Base-by-base conservation (phyloP, 2,329 filamentous ascomycete species). In the Stachybotrys chartarum region DNA sequence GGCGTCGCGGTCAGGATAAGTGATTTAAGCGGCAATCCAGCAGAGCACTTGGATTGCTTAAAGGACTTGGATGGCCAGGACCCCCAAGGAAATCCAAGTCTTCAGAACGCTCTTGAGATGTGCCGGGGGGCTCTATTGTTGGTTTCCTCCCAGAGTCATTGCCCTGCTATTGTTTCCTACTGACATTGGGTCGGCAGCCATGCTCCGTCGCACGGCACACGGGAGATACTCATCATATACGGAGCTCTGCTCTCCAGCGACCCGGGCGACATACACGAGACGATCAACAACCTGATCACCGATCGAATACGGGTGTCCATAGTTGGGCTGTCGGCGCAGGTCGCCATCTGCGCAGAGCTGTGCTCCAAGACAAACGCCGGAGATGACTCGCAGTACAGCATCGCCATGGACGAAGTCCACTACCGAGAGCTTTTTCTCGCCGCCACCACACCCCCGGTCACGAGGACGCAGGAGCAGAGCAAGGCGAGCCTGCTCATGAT, bases 91-190 rank as follows among this genome's bases (percentile, higher is more conserved):
- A 85, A 86, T 60, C 87, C 90, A 16, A 91, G 87, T 70, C 71
- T 99, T 59, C 94, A 99, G 71, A 99, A 99, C 71, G 92, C 92
- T 5, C 79, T 99, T 52, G 92, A 99, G 71, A 95, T 99, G 89
- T 91, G 90, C 58, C 83, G 94, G 54, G 94, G 91, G 54, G 87
- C 88, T 42, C 77, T 99, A n/a, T 97, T 89, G 86, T 88, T 76
- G 60, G 81, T 30, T 53, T 51, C 24, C 31, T 50, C 12, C 50
- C 8, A 30, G 10, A 12, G 17, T 7, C 24, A 35, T 14, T 42
- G 14, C 14, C 35, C 8, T 42, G 35, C 14, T 47, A 8, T n/a
- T 24, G 17, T n/a, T 8, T 47, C 24, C 16, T n/a, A 47, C 16
- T 47, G 45, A 17, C 45, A 47, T 3, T 47, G 8, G 7, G 45